Evolutionary conservation across 2,329 filamentous ascomycete genomes (phyloP).

Genomic region (Scedosporium boydii): DNA sequence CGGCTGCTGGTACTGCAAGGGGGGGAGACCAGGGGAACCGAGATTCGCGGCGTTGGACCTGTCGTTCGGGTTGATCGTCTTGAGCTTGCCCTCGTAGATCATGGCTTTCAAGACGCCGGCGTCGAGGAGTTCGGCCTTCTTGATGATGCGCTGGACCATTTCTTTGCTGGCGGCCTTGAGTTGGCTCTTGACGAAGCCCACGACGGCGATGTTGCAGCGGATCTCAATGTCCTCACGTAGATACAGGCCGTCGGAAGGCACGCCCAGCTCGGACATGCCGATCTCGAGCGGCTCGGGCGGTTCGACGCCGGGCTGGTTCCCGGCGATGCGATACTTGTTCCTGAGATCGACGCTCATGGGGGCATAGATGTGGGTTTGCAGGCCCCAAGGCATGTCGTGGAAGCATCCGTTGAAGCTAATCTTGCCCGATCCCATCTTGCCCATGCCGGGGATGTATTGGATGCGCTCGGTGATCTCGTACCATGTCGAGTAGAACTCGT

Average conservation of each 20-base stretch:
- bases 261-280: conserved; percentile 47
- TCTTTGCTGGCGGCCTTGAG: conserved; percentile 56
- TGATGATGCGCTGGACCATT: conserved; percentile 59
- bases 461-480: conserved; percentile 64
- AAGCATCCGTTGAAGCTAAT: conserved; percentile 64
- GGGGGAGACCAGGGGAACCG: neutral
- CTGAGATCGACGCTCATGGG: conserved; percentile 58
- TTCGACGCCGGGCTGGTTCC: conserved; percentile 59
- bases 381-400: conserved; percentile 61
- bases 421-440: conserved; percentile 53
- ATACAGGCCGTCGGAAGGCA: conserved; percentile 56
- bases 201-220: conserved; percentile 56
- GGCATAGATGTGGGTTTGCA: conserved; percentile 63
- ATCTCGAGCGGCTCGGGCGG: conserved; percentile 52
- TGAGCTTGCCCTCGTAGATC: conserved; percentile 55
- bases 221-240: conserved; percentile 63
- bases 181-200: conserved; percentile 57
- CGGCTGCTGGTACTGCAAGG: conserved; percentile 10
- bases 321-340: conserved; percentile 58
- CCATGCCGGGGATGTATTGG: conserved; percentile 57
- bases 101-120: conserved; percentile 56
- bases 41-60: conserved; percentile 22
- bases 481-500: conserved; percentile 67
- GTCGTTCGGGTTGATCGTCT: conserved; percentile 47
- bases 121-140: conserved; percentile 62